Base-by-base conservation (phyloP, 2,329 filamentous ascomycete genomes). In the Xylaria sp. region DNA sequence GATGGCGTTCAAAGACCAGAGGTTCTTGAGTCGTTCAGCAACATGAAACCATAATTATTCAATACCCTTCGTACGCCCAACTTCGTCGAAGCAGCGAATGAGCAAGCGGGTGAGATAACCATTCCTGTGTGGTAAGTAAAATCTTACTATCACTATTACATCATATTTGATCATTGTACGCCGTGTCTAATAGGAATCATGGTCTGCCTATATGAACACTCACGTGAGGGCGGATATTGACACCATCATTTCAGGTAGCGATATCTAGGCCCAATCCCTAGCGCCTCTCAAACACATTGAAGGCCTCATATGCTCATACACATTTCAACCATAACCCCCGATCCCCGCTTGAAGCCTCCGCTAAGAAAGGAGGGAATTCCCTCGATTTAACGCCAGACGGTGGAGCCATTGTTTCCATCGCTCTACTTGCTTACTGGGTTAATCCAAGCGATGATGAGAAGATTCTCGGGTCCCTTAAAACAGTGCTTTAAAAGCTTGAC, bases 401-500 rank as follows among this genome's bases (percentile, higher is more conserved):
- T 8, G 63, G 65, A 7, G 38, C 62, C 0, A 13, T 67, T 7
- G 54, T 68, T 1, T 54, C 52, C 10, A 29, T 66, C 1, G 23
- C 40, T 3, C 13, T 67, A 6, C 41, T 67, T 2, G 43, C 29
- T 1, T 63, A 57, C 43, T 69, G 65, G 62, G 23, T 43, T 1
- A 21, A 58, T 4, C 6, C 5, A 3, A 25, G 43, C 9, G 67
- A 66, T 37, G 65, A 66, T 17, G 55, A 63, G 5, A 51, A n/a
- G 10, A 58, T 62, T 33, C 1, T 60, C 1, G 31, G 29, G 1
- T 21, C 56, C 1, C 17, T 53, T 7, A 54, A 31, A 11, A 29
- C 3, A 1, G 41, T 21, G 21, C 46, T 63, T 1, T 47, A 54
- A 1, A 53, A 47, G 8, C 48, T 65, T 2, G 43, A 61, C 13